Evolutionary conservation across 2,329 filamentous ascomycete species (phyloP).

Genomic region (Ampelomyces quisqualis): DNA sequence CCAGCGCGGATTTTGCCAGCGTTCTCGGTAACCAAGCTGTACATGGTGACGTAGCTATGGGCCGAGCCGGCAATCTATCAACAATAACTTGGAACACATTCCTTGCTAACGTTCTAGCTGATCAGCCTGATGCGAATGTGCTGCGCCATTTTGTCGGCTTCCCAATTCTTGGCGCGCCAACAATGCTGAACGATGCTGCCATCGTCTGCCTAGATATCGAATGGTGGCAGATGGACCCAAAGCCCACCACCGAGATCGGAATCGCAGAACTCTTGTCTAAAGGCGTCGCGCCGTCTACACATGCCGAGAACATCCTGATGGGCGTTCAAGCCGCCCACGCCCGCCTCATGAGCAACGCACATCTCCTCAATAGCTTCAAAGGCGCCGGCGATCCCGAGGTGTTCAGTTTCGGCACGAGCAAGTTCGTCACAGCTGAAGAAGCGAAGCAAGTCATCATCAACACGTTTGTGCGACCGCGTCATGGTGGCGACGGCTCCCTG

Average conservation of each 20-base stretch:
- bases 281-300: background rate
- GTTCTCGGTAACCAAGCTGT: no score
- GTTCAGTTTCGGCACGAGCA: slow-evolving; percentile 16
- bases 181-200: slow-evolving; percentile 5
- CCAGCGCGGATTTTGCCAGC: no score
- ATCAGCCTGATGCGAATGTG: background rate
- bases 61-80: background rate
- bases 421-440: slow-evolving; percentile 13
- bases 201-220: slow-evolving; percentile 15
- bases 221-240: slow-evolving; percentile 18
- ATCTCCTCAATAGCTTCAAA: slow-evolving; percentile 13
- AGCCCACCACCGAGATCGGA: slow-evolving; percentile 20
- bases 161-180: background rate
- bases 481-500: background rate
- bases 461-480: slow-evolving; percentile 8
- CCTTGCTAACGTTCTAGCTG: background rate
- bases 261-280: slow-evolving; percentile 13
- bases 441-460: slow-evolving; percentile 6
- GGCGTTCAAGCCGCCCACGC: slow-evolving; percentile 14
- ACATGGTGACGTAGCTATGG: no score
- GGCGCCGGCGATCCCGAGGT: slow-evolving; percentile 15
- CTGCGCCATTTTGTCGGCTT: slow-evolving; percentile 11
- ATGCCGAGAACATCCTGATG: slow-evolving; percentile 12
- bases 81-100: background rate
- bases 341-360: slow-evolving; percentile 13